These are phyloP conservation scores for Neurospora crassa DNA, from an alignment of 2,329 filamentous ascomycete species.

Conservation along the genomic window DNA sequence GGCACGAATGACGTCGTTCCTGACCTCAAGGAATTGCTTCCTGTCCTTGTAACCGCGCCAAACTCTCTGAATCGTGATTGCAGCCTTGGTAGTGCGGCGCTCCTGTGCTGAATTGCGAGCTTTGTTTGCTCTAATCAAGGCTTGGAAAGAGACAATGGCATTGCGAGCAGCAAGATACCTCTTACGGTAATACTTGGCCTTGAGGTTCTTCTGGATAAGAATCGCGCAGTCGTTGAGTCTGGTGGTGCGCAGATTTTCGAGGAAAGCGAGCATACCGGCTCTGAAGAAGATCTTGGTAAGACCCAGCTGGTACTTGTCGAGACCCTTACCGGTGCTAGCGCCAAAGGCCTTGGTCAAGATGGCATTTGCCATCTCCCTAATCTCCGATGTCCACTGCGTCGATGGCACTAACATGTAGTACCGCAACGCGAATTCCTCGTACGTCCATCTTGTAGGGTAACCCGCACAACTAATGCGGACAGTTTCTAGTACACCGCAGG, in stretches of 20 bases:
- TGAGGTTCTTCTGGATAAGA: slow-evolving; percentile 98
- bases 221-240: slow-evolving; percentile 89
- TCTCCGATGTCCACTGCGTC: slow-evolving; percentile 82
- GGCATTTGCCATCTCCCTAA: slow-evolving; percentile 85
- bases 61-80: slow-evolving; percentile 87
- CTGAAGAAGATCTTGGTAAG: slow-evolving; percentile 99
- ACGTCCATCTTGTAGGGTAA: slow-evolving; percentile 97
- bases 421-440: slow-evolving; percentile 92
- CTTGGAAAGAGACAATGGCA: slow-evolving; percentile 72
- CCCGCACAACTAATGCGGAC: slow-evolving; percentile 95
- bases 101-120: slow-evolving; percentile 72
- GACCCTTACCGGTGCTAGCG: slow-evolving; percentile 59
- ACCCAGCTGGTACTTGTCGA: slow-evolving; percentile 95
- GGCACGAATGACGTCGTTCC: slow-evolving; percentile 76
- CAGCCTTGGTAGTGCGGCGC: slow-evolving; percentile 72
- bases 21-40: slow-evolving; percentile 67
- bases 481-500: slow-evolving; percentile 97
- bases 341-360: slow-evolving; percentile 86
- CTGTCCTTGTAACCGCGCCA: slow-evolving; percentile 91
- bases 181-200: slow-evolving; percentile 82
- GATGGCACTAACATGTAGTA: slow-evolving; percentile 98
- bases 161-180: slow-evolving; percentile 81
- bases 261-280: slow-evolving; percentile 94
- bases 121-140: slow-evolving; percentile 65
- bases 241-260: slow-evolving; percentile 86